Conservation (phyloP, 768 basidiomycete genomes). For the Termitomyces sp. region DNA sequence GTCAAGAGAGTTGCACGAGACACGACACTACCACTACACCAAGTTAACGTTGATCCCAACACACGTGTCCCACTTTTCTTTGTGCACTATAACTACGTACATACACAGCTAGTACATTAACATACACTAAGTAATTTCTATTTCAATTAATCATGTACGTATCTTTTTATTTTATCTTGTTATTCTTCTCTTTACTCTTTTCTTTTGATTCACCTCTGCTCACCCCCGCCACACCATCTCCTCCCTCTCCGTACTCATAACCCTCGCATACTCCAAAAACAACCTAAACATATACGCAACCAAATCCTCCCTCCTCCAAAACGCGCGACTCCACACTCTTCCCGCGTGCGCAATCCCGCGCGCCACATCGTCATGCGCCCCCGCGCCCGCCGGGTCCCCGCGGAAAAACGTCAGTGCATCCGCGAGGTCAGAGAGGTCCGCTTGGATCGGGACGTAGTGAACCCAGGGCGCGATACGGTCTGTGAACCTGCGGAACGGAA, state of each 20-base stretch:
- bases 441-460: slow-evolving; percentile 65
- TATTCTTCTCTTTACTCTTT: too few species aligned
- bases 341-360: slow-evolving; percentile 51
- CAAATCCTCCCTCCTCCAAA: slow-evolving; percentile 59
- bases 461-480: slow-evolving; percentile 59
- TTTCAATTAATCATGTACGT: too few species aligned
- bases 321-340: slow-evolving; percentile 46
- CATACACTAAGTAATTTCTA: too few species aligned
- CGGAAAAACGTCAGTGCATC: slow-evolving; percentile 71
- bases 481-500: slow-evolving; percentile 44
- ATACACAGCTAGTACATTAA: too few species aligned
- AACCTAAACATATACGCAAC: slow-evolving; percentile 54
- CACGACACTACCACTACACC: too few species aligned
- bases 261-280: background rate
- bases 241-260: background rate
- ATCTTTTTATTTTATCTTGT: too few species aligned
- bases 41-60: too few species aligned
- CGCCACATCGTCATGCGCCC: slow-evolving; percentile 54
- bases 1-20: too few species aligned
- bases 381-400: slow-evolving; percentile 44
- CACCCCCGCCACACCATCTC: too few species aligned
- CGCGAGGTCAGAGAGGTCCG: slow-evolving; percentile 59
- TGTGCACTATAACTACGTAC: too few species aligned
- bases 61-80: too few species aligned
- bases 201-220: too few species aligned